Base-by-base conservation (phyloP, 176 grass and related monocot genomes). In the Eleusine indica region DNA sequence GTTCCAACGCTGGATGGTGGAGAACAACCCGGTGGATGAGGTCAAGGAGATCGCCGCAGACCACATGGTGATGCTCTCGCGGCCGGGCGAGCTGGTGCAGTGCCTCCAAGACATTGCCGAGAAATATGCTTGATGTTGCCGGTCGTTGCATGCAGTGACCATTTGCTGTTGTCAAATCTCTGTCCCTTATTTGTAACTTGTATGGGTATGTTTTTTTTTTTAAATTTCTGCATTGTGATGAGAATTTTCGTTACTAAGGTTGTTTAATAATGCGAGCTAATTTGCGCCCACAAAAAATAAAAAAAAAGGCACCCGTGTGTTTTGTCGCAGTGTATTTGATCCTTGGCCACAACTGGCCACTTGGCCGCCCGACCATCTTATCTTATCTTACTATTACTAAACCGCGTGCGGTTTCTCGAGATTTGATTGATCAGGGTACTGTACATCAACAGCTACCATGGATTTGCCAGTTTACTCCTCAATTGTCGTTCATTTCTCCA, bases 51-150 rank as follows among this genome's bases (percentile, higher is more conserved):
- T 89, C 44, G 68, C 30, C 6, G 78, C 91, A 0, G 96, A 98
- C 65, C 96, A 98, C 41, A 64, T 87, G 89, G 56, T 84, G 2
- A 88, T 93, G 91, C 40, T 98, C 25, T 98, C 92, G 1, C 56
- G 30, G 1, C 95, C 95, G 0, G 2, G 69, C 3, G 75, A 95
- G 18, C 89, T 95, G 0, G 70, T 6, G 16, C 8, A 16, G 5
- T 85, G 73, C 66, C 73, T 98, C 69, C 28, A 3, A 0, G 89
- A 90, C 2, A 81, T 98, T 77, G 70, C 58, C 12, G 38, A 76
- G 2, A 68, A 60, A 13, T 84, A 89, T 19, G 78, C 77, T 22
- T 85, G 70, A 79, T 91, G 5, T 35, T 35, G 32, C 32, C 32
- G 2, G 32, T 35, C 54, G 35, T 2, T 52, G 19, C 32, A 35